A percentile compares a stretch with the other conserved stretches of the same genome.
Conservation (phyloP, 805 yeast genomes). For the Spathaspora sp. region DNA sequence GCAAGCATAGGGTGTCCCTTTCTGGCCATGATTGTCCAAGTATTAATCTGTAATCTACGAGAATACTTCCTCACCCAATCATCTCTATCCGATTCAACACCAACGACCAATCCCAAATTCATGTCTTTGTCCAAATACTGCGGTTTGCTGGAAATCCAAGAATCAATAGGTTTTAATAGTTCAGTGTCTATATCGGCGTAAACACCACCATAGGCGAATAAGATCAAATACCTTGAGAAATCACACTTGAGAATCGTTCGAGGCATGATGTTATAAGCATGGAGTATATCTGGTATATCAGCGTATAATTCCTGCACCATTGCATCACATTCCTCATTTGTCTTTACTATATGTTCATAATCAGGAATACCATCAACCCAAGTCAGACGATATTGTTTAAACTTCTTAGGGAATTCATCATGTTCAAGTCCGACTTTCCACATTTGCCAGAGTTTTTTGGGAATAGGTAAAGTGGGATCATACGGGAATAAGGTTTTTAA, state of each 20-base stretch:
- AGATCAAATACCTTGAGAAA: too few relatives aligned
- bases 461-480: slow-evolving; percentile 60
- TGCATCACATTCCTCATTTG: slow-evolving; percentile 66
- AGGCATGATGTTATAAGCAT: slow-evolving; percentile 77
- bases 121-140: slow-evolving; percentile 21
- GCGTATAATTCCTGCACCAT: slow-evolving; percentile 60
- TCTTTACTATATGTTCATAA: slow-evolving; percentile 68
- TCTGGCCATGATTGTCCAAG: slow-evolving; percentile 94
- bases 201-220: slow-evolving; percentile 91
- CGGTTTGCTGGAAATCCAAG: slow-evolving; percentile 63
- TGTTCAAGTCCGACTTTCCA: slow-evolving; percentile 71
- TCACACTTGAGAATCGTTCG: slow-evolving; percentile 83
- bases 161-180: slow-evolving; percentile 63
- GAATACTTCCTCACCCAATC: slow-evolving; percentile 96
- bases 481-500: slow-evolving; percentile 64
- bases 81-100: slow-evolving; percentile 91
- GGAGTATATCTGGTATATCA: slow-evolving; percentile 68
- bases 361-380: slow-evolving; percentile 76
- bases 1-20: slow-evolving; percentile 94
- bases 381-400: slow-evolving; percentile 52
- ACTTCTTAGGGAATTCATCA: slow-evolving; percentile 53
- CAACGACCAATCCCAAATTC: slow-evolving; percentile 75
- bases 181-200: slow-evolving; percentile 89
- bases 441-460: slow-evolving; percentile 79
- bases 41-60: slow-evolving; percentile 89